A percentile compares a stretch with the other conserved stretches of the same genome.
These are phyloP conservation scores for Taphrina pruni DNA, from an alignment of 1,139 yeast species.

Conservation along the genomic window DNA sequence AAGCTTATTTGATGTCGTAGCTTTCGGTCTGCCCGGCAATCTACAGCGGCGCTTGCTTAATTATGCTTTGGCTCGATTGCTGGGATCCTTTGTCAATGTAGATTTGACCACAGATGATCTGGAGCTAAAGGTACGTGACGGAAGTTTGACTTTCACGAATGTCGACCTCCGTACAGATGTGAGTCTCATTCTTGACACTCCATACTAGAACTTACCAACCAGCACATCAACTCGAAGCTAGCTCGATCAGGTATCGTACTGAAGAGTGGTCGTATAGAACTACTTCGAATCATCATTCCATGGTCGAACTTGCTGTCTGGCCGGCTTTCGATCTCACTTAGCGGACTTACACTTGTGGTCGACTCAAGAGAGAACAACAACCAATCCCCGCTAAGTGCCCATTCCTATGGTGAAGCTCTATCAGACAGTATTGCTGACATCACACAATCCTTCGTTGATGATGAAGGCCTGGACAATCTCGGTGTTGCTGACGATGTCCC, in stretches of 20 bases:
- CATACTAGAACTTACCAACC: neutral
- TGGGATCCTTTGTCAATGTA: conserved; percentile 20
- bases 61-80: conserved; percentile 17
- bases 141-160: conserved; percentile 20
- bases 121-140: conserved; percentile 26
- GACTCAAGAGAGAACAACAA: neutral
- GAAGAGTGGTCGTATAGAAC: conserved; percentile 11
- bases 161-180: conserved; percentile 31
- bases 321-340: conserved; percentile 1
- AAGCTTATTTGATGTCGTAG: conserved; percentile 15
- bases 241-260: conserved; percentile 14
- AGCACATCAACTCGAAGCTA: conserved; percentile 21
- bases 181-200: neutral
- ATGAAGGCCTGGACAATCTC: conserved; percentile 10
- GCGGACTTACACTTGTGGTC: conserved; percentile 20
- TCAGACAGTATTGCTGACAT: conserved; percentile 15
- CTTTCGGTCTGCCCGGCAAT: conserved; percentile 13
- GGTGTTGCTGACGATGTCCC: conserved; percentile 31
- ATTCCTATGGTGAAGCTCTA: neutral
- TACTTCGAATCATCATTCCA: conserved; percentile 24
- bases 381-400: neutral
- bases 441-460: conserved; percentile 20
- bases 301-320: conserved; percentile 33
- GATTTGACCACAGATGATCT: conserved; percentile 21
- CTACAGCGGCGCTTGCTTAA: conserved; percentile 30